phyloP scores from a whole-genome alignment of 768 basidiomycete species.

The Tylopilus sp. region DNA sequence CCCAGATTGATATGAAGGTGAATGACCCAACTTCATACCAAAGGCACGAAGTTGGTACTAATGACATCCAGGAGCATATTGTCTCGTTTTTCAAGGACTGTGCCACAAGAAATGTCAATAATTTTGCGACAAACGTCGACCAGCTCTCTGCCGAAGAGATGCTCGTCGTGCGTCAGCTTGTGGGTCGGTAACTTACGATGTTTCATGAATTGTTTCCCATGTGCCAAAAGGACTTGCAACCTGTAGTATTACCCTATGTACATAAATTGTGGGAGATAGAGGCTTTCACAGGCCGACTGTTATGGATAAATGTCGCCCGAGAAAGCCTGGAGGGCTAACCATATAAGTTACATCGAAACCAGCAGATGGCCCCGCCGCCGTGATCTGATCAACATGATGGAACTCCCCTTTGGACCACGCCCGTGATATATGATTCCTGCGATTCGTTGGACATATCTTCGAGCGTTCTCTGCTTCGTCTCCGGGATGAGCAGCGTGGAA shows the following conservation, averaged over 20 bases:
- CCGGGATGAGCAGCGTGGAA: conserved; percentile 79
- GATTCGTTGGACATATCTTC: conserved; percentile 73
- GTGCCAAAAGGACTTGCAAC: background rate
- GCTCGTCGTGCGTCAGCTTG: conserved; percentile 54
- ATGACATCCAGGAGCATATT: conserved; percentile 55
- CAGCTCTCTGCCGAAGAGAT: conserved; percentile 71
- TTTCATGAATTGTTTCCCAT: background rate
- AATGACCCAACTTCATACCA: conserved; percentile 6
- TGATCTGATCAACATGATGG: conserved; percentile 3
- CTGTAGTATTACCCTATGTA: conserved; percentile 17
- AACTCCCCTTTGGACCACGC: conserved; percentile 13
- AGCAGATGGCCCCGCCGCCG: background rate
- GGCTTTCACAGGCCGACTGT: background rate
- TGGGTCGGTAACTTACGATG: conserved; percentile 27
- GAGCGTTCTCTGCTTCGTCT: conserved; percentile 63
- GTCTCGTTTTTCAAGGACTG: conserved; percentile 67
- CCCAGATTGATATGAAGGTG: conserved; percentile 78
- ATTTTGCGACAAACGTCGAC: conserved; percentile 61
- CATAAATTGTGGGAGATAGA: background rate
- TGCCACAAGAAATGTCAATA: conserved; percentile 55
- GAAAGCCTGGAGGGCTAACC: too few species aligned
- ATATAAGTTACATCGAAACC: too few species aligned
- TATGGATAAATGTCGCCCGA: background rate
- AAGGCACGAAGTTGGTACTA: background rate
- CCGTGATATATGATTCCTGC: conserved; percentile 56